Base-by-base conservation (phyloP, 2,329 filamentous ascomycete genomes). In the Monosporascus sp. region DNA sequence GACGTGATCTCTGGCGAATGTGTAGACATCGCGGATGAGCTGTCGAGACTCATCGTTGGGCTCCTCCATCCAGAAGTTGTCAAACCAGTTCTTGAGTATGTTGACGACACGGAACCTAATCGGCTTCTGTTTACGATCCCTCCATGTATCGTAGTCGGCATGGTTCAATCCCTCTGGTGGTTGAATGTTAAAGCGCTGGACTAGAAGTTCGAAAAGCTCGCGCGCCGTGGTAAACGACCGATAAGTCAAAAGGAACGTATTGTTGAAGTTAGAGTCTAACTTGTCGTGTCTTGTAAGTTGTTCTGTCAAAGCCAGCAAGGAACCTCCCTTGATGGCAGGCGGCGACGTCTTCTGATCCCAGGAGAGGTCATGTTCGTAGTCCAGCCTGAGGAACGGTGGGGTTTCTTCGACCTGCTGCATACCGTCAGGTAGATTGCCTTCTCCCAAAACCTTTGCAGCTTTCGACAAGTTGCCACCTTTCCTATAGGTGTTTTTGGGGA, bases 61-160 rank as follows among this genome's bases (percentile, higher is more conserved):
- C 48, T 91, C 89, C 68, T 99, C 94, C 91, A 97, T 97, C 94
- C 94, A 99, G 70, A 94, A 97, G 63, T 88, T 92, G 68, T 97
- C 94, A 62, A 99, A 94, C 94, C 94, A 99, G 72, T 85, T 95
- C 79, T 97, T 97, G 48, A 99, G 76, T 59, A 97, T 97, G 66
- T 97, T 99, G 59, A 99, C 91, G 2, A 99, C 92, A 43, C 94
- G 86, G 75, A 99, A 96, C 37, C 94, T 84, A 56, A 97, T 97
- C 5, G 91, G 88, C 67, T 95, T 97, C 70, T 97, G 94, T 74
- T 99, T 99, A 67, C 87, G 86, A 68, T 96, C 91, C 37, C 89
- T 84, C 94, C 94, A 99, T 31, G 82, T 78, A 52, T 96, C 89
- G 63, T 89, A 91, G 59, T 97, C 91, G 40, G 81, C 74, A 51